These are phyloP conservation scores for Colletotrichum tofieldiae DNA, from an alignment of 2,329 filamentous ascomycete species.

Conservation along the genomic window DNA sequence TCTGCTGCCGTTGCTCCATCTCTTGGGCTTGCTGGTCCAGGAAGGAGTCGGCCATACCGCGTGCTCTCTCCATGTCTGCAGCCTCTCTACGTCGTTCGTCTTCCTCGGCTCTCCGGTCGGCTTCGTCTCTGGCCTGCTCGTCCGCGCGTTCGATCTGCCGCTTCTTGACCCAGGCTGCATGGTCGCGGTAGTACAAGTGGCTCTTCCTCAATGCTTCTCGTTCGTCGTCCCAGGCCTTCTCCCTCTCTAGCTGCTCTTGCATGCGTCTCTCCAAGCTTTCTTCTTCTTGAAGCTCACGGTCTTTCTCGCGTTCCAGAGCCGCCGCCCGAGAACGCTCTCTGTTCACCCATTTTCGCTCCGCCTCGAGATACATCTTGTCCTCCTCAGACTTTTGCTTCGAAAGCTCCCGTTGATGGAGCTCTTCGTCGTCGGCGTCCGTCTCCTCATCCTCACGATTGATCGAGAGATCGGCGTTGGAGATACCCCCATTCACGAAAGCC, in stretches of 20 bases:
- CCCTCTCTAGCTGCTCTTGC: conserved; percentile 76
- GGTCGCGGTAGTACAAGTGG: conserved; percentile 90
- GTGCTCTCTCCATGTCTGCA: conserved; percentile 82
- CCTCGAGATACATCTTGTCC: conserved; percentile 86
- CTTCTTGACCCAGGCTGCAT: conserved; percentile 87
- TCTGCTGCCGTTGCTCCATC: conserved; percentile 68
- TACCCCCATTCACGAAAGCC: conserved; percentile 85
- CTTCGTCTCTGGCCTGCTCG: conserved; percentile 85
- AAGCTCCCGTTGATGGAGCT: conserved; percentile 81
- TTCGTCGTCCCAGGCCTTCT: conserved; percentile 90
- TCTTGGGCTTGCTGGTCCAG: conserved; percentile 87
- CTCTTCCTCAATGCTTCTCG: conserved; percentile 80
- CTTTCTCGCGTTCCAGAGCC: conserved; percentile 87
- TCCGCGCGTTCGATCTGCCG: conserved; percentile 80
- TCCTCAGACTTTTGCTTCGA: conserved; percentile 82
- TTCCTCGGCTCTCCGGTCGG: conserved; percentile 84
- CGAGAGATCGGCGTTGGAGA: conserved; percentile 71
- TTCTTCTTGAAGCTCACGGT: conserved; percentile 83
- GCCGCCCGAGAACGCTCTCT: conserved; percentile 87
- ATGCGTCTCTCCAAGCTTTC: conserved; percentile 76
- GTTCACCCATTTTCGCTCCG: conserved; percentile 92
- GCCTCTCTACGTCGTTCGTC: conserved; percentile 80
- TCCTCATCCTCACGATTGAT: conserved; percentile 85
- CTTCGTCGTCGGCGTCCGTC: conserved; percentile 88
- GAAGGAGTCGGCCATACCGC: conserved; percentile 92